Conservation (phyloP, 768 basidiomycete species). For the Trametes maxima region DNA sequence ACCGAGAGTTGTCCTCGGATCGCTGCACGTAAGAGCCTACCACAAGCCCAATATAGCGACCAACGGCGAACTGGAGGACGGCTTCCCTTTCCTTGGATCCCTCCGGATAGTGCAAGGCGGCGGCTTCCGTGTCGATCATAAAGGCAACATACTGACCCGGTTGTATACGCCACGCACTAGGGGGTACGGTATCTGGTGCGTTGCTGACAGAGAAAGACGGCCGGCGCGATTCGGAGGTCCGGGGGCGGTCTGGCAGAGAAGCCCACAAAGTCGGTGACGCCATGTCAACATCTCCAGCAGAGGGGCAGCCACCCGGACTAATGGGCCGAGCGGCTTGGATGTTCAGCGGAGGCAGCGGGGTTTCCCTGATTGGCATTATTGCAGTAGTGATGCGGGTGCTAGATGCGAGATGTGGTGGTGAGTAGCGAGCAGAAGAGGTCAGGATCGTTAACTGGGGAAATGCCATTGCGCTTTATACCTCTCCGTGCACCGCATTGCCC, state of each 20-base stretch:
- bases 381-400: neutral
- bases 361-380: slow-evolving; percentile 11
- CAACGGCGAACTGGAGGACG: slow-evolving; percentile 12
- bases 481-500: neutral
- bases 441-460: neutral
- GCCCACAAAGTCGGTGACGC: slow-evolving; percentile 10
- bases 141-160: slow-evolving; percentile 28
- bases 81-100: slow-evolving; percentile 4
- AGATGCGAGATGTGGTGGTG: neutral
- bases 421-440: neutral
- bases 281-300: slow-evolving; percentile 15
- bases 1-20: slow-evolving; percentile 11
- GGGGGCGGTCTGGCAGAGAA: slow-evolving; percentile 15
- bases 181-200: slow-evolving; percentile 9
- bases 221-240: slow-evolving; percentile 17
- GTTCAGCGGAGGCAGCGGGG: slow-evolving; percentile 9
- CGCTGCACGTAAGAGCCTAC: slow-evolving; percentile 16
- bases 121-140: slow-evolving; percentile 20
- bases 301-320: slow-evolving; percentile 19
- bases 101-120: slow-evolving; percentile 1
- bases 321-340: slow-evolving; percentile 13
- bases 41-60: slow-evolving; percentile 31
- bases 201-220: slow-evolving; percentile 16
- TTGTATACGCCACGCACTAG: slow-evolving; percentile 15
- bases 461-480: slow-evolving; percentile 11